Percentiles rank a stretch among this genome's conserved stretches.
These are phyloP conservation scores for Amanita muscaria DNA, from an alignment of 768 basidiomycete genomes.

Conservation along the genomic window DNA sequence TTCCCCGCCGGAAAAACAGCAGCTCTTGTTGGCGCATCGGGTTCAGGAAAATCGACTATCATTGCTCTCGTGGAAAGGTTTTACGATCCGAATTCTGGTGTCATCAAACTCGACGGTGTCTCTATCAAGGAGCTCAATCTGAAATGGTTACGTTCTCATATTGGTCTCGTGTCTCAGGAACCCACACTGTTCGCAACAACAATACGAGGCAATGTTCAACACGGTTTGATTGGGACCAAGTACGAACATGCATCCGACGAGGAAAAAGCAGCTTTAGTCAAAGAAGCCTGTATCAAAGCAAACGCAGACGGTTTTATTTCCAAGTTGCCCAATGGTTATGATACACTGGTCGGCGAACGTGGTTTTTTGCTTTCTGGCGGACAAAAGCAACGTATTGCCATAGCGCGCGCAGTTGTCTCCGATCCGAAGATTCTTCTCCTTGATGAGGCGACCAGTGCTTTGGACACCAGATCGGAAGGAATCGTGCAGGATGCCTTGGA, in stretches of 20 bases:
- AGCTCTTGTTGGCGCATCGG: constrained; percentile 73
- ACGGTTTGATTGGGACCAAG: constrained; percentile 72
- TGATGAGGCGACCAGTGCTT: constrained; percentile 81
- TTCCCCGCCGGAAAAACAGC: constrained; percentile 75
- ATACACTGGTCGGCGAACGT: constrained; percentile 84
- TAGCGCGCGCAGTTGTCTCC: constrained; percentile 84
- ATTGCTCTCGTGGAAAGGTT: constrained; percentile 80
- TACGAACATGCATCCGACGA: constrained; percentile 64
- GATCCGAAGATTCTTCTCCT: constrained; percentile 82
- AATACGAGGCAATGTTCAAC: constrained; percentile 73
- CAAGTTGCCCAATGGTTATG: constrained; percentile 75
- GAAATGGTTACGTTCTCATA: constrained; percentile 79
- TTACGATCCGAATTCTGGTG: constrained; percentile 70
- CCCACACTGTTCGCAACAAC: constrained; percentile 81
- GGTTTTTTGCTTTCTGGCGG: constrained; percentile 81
- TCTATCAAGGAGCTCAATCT: constrained; percentile 71
- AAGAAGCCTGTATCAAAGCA: constrained; percentile 80
- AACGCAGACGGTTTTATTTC: constrained; percentile 86
- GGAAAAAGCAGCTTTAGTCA: constrained; percentile 70
- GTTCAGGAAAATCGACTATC: constrained; percentile 72
- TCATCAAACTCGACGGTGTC: constrained; percentile 64
- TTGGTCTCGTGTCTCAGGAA: constrained; percentile 86
- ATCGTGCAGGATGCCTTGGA: constrained; percentile 88
- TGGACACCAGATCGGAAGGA: constrained; percentile 85
- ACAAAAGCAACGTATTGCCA: constrained; percentile 88